A percentile compares a stretch with the other conserved stretches of the same genome.
These are phyloP conservation scores for Quercus variabilis DNA, from an alignment of 306 rosid species.

Conservation along the genomic window DNA sequence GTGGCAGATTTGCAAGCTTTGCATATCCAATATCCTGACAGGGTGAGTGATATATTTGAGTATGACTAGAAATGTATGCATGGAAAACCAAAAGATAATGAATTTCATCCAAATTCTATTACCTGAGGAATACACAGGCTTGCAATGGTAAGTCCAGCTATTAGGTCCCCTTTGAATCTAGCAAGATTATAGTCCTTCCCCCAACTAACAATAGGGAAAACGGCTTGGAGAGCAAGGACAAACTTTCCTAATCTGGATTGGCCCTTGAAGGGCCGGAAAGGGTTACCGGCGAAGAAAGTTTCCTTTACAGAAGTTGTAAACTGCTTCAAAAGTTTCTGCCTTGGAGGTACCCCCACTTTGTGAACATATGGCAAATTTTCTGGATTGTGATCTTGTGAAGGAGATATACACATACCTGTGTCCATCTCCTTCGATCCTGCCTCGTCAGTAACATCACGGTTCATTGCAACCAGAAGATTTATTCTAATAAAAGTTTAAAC, in stretches of 20 bases:
- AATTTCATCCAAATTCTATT: not conserved
- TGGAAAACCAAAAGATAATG: conserved; percentile 13
- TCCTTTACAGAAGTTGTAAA: conserved; percentile 59
- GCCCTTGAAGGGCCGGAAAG: conserved; percentile 78
- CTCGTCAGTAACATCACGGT: too few relatives aligned
- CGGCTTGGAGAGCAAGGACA: conserved; percentile 64
- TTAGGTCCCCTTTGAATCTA: conserved; percentile 73
- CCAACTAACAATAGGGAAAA: conserved; percentile 83
- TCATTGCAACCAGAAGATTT: too few relatives aligned
- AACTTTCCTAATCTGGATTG: conserved; percentile 58
- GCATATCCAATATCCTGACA: conserved; percentile 86
- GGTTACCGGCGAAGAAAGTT: conserved; percentile 82
- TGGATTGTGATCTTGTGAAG: too few relatives aligned
- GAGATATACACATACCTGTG: too few relatives aligned
- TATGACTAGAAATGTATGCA: too few relatives aligned
- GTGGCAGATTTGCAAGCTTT: conserved; percentile 81
- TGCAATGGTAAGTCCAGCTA: conserved; percentile 92
- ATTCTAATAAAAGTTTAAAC: too few relatives aligned
- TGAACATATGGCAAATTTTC: conserved; percentile 27
- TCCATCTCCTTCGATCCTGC: too few relatives aligned
- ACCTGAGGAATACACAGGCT: conserved; percentile 99
- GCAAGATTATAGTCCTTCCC: conserved; percentile 58
- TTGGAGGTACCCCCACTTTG: conserved; percentile 81
- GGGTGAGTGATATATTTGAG: too few relatives aligned
- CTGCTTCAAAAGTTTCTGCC: conserved; percentile 70